Evolutionary conservation across 1,139 yeast species (phyloP).

Genomic region (Casaregolazyma lundiana): DNA sequence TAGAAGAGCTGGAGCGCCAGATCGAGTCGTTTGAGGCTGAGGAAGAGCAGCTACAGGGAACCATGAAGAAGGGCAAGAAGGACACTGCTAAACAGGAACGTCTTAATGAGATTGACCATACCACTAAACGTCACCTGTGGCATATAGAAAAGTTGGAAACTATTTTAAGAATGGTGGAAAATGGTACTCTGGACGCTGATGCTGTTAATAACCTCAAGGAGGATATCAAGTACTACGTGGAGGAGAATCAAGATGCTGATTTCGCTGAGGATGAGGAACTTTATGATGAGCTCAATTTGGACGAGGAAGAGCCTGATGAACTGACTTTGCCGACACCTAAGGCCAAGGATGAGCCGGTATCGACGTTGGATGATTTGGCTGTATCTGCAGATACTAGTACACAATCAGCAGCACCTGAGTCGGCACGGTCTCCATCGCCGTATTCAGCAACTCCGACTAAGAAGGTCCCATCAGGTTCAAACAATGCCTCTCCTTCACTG

Average conservation of each 20-base stretch:
- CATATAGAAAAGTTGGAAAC: constrained; percentile 77
- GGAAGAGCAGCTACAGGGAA: constrained; percentile 53
- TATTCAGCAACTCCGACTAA: constrained; percentile 6
- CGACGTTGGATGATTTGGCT: constrained; percentile 37
- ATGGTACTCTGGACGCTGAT: constrained; percentile 79
- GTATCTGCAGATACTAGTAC: constrained; percentile 14
- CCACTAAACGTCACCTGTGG: constrained; percentile 70
- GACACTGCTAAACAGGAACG: constrained; percentile 51
- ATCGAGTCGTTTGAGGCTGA: constrained; percentile 76
- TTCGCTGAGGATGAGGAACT: constrained; percentile 93
- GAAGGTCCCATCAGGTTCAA: neutral
- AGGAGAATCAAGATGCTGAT: constrained; percentile 92
- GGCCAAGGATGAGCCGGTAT: constrained; percentile 30
- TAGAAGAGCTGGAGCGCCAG: constrained; percentile 83
- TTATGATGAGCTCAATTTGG: constrained; percentile 81
- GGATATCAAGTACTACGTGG: constrained; percentile 90
- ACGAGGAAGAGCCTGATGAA: constrained; percentile 53
- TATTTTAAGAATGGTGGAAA: constrained; percentile 72
- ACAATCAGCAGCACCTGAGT: constrained; percentile 19
- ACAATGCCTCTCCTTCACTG: constrained; percentile 10
- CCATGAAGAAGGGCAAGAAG: constrained; percentile 55
- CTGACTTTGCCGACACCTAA: constrained; percentile 39
- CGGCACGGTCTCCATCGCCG: constrained; percentile 14
- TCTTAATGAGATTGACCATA: constrained; percentile 58
- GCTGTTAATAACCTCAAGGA: constrained; percentile 77